These are phyloP conservation scores for Solanum chaucha DNA, from an alignment of 257 asterid genomes.

Conservation along the genomic window DNA sequence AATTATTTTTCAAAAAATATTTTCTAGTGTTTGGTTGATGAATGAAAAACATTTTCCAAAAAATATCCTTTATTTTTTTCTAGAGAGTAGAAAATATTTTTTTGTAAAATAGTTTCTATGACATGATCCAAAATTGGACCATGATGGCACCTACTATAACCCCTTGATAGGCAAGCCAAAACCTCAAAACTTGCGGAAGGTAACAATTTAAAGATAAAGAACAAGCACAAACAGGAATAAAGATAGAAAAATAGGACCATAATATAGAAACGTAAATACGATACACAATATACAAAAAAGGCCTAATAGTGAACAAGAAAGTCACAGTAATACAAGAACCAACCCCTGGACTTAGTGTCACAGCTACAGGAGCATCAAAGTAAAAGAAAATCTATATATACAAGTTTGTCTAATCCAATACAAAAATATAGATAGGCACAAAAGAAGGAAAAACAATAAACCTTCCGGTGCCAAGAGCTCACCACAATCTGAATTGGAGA, in stretches of 20 bases:
- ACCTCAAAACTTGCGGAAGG: not conserved
- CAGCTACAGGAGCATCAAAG: not conserved
- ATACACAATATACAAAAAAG: not conserved
- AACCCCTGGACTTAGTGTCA: not conserved
- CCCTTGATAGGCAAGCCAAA: not conserved
- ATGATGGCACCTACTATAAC: not conserved
- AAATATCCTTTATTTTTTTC: no score
- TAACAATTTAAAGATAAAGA: not conserved
- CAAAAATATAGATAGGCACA: not conserved
- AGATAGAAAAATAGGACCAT: not conserved
- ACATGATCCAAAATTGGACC: not conserved
- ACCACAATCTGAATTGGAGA: not conserved
- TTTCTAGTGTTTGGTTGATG: not conserved
- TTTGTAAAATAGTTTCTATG: not conserved
- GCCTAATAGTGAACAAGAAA: not conserved
- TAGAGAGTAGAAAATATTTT: not conserved
- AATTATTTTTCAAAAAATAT: no score
- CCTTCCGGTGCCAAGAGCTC: not conserved
- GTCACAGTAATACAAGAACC: not conserved
- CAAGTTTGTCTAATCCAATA: not conserved
- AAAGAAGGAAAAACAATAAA: not conserved
- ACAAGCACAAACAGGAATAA: not conserved
- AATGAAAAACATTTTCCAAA: not conserved
- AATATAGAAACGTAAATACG: not conserved
- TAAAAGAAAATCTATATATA: no score